A percentile compares a stretch with the other conserved stretches of the same genome.
Evolutionary conservation across 1,284 basidiomycete species (phyloP).

Genomic region (Phellopilus nigrolimitatus): DNA sequence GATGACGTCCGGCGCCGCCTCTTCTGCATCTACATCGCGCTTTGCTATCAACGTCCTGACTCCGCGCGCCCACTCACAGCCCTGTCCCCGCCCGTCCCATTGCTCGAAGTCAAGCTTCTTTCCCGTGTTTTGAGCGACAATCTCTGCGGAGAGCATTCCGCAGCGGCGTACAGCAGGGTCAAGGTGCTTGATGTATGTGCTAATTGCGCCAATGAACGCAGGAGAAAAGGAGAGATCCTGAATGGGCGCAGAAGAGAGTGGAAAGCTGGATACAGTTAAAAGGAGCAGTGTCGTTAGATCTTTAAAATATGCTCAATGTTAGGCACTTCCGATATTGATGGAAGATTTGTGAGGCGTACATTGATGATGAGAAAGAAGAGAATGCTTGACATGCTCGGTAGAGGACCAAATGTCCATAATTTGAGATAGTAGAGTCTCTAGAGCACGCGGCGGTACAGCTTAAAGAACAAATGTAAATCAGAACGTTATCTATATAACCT

Average conservation of each 20-base stretch:
- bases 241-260: conserved; percentile 35
- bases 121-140: conserved; percentile 55
- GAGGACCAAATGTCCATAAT: conserved; percentile 60
- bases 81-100: conserved; percentile 81
- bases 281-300: conserved; percentile 72
- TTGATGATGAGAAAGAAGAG: conserved; percentile 60
- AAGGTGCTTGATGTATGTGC: conserved; percentile 73
- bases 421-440: conserved; percentile 43
- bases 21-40: conserved; percentile 47
- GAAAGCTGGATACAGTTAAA: conserved; percentile 55
- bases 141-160: conserved; percentile 91
- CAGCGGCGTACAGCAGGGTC: conserved; percentile 78
- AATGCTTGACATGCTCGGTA: conserved; percentile 66
- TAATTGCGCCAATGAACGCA: conserved; percentile 69
- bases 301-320: conserved; percentile 27
- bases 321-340: background rate
- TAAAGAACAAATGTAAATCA: conserved; percentile 13
- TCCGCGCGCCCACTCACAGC: conserved; percentile 58
- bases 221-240: conserved; percentile 47
- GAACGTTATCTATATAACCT: background rate
- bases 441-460: conserved; percentile 32
- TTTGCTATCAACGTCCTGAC: conserved; percentile 48
- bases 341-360: conserved; percentile 41
- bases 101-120: conserved; percentile 74
- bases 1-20: conserved; percentile 20